phyloP scores from a whole-genome alignment of 2,329 filamentous ascomycete species.

The Arthrobotrys entomopaga region DNA sequence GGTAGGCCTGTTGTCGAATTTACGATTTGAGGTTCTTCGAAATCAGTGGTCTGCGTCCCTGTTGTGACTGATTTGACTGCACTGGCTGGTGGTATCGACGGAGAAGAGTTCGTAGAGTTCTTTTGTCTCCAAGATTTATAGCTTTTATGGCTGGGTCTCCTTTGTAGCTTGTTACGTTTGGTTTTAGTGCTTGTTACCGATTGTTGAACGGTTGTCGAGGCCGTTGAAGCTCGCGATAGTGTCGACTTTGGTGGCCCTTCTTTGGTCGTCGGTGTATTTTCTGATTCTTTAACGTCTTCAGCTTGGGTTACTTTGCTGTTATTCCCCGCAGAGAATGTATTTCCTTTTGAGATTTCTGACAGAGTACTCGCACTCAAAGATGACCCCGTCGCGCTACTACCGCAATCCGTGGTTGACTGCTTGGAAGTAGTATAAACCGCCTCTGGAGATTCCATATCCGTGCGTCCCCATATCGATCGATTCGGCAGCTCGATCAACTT shows the following conservation, averaged over 20 bases:
- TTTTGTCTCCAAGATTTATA: conserved; percentile 33
- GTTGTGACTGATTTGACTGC: conserved; percentile 32
- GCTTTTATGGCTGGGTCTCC: conserved; percentile 40
- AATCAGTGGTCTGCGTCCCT: conserved; percentile 26
- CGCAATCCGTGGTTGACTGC: conserved; percentile 40
- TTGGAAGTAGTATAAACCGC: conserved; percentile 26
- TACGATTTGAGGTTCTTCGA: conserved; percentile 14
- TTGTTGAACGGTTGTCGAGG: conserved; percentile 21
- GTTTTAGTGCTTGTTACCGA: conserved; percentile 31
- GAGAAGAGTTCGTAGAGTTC: conserved; percentile 9
- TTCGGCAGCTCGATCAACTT: conserved; percentile 34
- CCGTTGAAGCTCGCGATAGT: conserved; percentile 40
- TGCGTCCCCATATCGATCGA: conserved; percentile 41
- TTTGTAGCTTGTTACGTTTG: conserved; percentile 42
- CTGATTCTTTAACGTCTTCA: not conserved
- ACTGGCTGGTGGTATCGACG: not conserved
- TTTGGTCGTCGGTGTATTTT: conserved; percentile 3
- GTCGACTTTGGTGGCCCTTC: conserved; percentile 3
- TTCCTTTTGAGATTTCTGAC: conserved; percentile 48
- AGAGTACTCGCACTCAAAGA: conserved; percentile 45
- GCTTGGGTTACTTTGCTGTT: conserved; percentile 48
- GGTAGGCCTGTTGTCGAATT: not conserved
- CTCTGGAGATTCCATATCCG: conserved; percentile 48
- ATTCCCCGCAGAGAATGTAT: conserved; percentile 44
- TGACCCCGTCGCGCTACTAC: conserved; percentile 45